A percentile compares a stretch with the other conserved stretches of the same genome.
Conservation (phyloP, 2,329 filamentous ascomycete genomes). For the Colletotrichum sublineola region DNA sequence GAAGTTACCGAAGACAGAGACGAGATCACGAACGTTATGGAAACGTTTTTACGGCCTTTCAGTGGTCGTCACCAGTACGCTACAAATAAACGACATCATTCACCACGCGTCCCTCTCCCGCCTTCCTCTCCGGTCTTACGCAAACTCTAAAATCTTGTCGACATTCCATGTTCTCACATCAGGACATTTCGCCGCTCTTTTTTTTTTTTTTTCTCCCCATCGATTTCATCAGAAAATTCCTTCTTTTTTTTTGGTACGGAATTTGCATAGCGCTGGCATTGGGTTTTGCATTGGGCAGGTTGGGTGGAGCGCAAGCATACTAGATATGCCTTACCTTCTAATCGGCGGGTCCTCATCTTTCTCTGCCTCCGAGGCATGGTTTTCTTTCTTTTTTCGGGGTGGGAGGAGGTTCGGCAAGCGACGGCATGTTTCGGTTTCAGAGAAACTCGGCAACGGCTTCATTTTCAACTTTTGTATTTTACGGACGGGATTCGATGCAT, state of each 20-base stretch:
- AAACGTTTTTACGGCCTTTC: slow-evolving; percentile 38
- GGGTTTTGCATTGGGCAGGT: slow-evolving; percentile 38
- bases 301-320: slow-evolving; percentile 32
- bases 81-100: slow-evolving; percentile 27
- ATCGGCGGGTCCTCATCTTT: slow-evolving; percentile 35
- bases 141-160: slow-evolving; percentile 26
- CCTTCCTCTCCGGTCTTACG: slow-evolving; percentile 19
- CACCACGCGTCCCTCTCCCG: slow-evolving; percentile 8
- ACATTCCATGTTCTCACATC: not conserved
- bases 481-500: slow-evolving; percentile 33
- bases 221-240: not conserved
- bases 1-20: slow-evolving; percentile 51
- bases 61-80: slow-evolving; percentile 20
- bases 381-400: not conserved
- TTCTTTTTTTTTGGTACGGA: slow-evolving; percentile 26
- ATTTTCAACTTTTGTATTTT: slow-evolving; percentile 32
- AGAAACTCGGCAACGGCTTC: slow-evolving; percentile 34
- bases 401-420: slow-evolving; percentile 6
- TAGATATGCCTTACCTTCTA: slow-evolving; percentile 36
- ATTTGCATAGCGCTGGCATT: slow-evolving; percentile 38
- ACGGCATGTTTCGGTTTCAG: slow-evolving; percentile 24
- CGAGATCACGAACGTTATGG: slow-evolving; percentile 39
- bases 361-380: slow-evolving; percentile 7
- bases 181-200: not conserved
- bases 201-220: not conserved